Base-by-base conservation (phyloP, 2,329 filamentous ascomycete species). In the Pleomassaria siparia region DNA sequence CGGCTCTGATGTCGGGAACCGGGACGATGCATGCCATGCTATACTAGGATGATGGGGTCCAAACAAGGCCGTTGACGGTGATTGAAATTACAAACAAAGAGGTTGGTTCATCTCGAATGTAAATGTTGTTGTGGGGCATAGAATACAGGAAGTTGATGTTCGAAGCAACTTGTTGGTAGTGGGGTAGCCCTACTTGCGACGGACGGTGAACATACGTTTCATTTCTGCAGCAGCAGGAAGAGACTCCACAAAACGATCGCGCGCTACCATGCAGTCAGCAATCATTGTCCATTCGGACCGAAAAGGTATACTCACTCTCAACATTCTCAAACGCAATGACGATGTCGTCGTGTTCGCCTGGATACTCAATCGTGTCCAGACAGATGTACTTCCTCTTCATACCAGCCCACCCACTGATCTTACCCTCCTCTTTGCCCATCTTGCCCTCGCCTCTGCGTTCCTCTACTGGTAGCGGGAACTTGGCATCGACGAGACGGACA, bases 261-360 rank as follows among this genome's bases (percentile, higher is more conserved):
- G 72, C 39, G 74, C 76, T 78, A 48, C 44, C 5, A 7, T 9
- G 1, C 29, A 25, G 51, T 72, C 46, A 71, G 66, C 50, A 46
- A 11, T 30, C 13, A 30, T n/a, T 10, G 4, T 16, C 15, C 22
- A 9, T 11, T 22, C 40, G 16, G 18, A 7, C 15, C 24, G 16
- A 20, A 18, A 16, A 25, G 22, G 13, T 21, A 30, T 7, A 78
- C 86, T 76, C 72, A 91, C 88, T 87, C 62, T 80, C 76, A 66
- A 89, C 87, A 37, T 79, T 85, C 55, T 95, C 90, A 76, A 96
- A 96, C 51, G 86, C 72, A 62, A 96, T 85, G 10, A 86, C 82
- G 57, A 96, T 89, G 73, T 96, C 91, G 69, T 96, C 91, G 71
- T 96, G 90, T 73, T 96, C 91, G 42, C 89, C 89, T 1, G 91